Evolutionary conservation across 768 basidiomycete genomes (phyloP).

Genomic region (Kondoa malvinella): DNA sequence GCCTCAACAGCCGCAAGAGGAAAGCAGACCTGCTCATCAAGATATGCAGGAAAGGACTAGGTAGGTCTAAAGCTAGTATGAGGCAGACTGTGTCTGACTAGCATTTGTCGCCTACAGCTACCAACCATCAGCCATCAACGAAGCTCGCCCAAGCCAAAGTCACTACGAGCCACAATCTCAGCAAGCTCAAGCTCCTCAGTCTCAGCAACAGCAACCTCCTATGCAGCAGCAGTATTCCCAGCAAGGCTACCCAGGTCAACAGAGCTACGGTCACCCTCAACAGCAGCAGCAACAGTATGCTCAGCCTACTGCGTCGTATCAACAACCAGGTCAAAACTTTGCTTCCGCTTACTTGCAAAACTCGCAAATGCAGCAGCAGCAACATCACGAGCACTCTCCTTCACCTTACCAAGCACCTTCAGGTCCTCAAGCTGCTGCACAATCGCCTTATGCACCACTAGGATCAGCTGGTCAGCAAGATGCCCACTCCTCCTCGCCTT

Average conservation of each 20-base stretch:
- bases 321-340: conserved; percentile 12
- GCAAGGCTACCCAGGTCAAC: neutral
- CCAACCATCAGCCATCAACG: neutral
- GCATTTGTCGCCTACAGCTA: neutral
- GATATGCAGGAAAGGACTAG: conserved; percentile 5
- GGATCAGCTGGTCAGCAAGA: conserved; percentile 15
- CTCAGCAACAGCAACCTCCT: conserved; percentile 8
- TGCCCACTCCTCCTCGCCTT: conserved; percentile 15
- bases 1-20: neutral
- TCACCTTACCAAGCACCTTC: conserved; percentile 7
- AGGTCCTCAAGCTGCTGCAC: neutral
- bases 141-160: neutral
- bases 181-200: neutral
- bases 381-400: conserved; percentile 13
- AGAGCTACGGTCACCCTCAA: conserved; percentile 3
- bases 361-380: conserved; percentile 14
- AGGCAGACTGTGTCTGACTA: too few species aligned
- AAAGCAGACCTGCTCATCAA: neutral
- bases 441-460: conserved; percentile 14
- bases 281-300: conserved; percentile 14
- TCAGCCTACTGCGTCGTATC: conserved; percentile 14
- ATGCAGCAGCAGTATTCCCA: conserved; percentile 7
- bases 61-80: too few species aligned
- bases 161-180: neutral
- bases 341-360: conserved; percentile 19